A percentile compares a stretch with the other conserved stretches of the same genome.
Conservation (phyloP, 2,329 filamentous ascomycete species). For the Elsinoe perseae region DNA sequence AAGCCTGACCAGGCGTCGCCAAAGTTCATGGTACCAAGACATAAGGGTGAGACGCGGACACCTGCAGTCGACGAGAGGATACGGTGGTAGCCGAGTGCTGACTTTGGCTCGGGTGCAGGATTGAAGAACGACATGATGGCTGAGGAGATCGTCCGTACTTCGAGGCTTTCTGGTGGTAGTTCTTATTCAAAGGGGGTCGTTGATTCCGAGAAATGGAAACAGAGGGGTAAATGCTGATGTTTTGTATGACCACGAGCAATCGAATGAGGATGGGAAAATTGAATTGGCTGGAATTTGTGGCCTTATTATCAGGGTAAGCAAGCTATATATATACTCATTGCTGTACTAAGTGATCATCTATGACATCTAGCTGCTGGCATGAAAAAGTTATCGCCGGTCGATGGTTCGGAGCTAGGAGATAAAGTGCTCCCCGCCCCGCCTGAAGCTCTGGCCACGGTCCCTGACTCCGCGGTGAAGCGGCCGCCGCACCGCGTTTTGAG, state of each 20-base stretch:
- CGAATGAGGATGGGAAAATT: too few relatives aligned
- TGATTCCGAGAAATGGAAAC: too few relatives aligned
- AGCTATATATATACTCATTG: background rate
- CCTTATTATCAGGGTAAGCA: background rate
- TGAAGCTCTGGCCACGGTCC: background rate
- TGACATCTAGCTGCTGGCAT: background rate
- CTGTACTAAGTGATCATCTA: background rate
- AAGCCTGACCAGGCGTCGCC: slow-evolving; percentile 40
- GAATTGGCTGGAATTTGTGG: background rate
- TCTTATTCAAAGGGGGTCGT: too few relatives aligned
- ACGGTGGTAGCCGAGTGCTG: slow-evolving; percentile 45
- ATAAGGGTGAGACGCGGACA: slow-evolving; percentile 47
- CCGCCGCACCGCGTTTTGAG: too few relatives aligned
- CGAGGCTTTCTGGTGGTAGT: too few relatives aligned
- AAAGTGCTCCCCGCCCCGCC: background rate
- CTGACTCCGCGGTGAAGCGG: too few relatives aligned
- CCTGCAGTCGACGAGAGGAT: slow-evolving; percentile 45
- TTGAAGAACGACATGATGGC: slow-evolving; percentile 20
- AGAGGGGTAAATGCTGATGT: too few relatives aligned
- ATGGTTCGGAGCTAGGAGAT: background rate
- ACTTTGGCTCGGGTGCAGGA: slow-evolving; percentile 29
- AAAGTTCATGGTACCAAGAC: slow-evolving; percentile 49
- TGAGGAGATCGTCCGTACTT: background rate
- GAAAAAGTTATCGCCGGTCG: background rate
- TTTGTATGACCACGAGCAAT: too few relatives aligned